phyloP scores from a whole-genome alignment of 202 grass and related monocot species.

The Musa balbisiana region DNA sequence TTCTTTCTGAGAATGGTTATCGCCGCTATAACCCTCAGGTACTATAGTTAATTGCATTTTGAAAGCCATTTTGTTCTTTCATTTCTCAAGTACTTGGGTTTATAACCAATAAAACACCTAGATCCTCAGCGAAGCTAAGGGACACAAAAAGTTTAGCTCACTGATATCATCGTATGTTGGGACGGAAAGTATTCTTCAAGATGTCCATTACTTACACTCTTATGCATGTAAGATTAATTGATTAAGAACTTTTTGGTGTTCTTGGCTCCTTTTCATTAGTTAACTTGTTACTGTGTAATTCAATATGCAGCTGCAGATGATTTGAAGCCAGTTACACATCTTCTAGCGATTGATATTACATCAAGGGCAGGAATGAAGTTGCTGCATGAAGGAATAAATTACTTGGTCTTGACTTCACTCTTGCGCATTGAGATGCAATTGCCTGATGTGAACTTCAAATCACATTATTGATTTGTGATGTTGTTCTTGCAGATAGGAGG shows the following conservation, averaged over 20 bases:
- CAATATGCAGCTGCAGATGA: constrained; percentile 68
- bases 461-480: constrained; percentile 23
- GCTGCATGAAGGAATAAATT: constrained; percentile 65
- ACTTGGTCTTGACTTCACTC: constrained; percentile 54
- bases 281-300: neutral
- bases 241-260: constrained; percentile 15
- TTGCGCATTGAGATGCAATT: constrained; percentile 23
- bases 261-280: constrained; percentile 11
- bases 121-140: constrained; percentile 69
- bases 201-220: constrained; percentile 73
- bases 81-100: constrained; percentile 17
- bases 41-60: constrained; percentile 23
- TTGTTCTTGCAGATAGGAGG: constrained; percentile 48
- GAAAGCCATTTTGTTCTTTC: neutral
- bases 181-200: constrained; percentile 49
- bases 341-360: constrained; percentile 74
- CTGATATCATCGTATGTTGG: constrained; percentile 67
- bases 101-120: constrained; percentile 29
- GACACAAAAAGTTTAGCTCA: constrained; percentile 63
- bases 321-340: constrained; percentile 77
- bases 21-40: constrained; percentile 83
- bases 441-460: constrained; percentile 26
- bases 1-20: constrained; percentile 80
- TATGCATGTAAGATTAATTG: constrained; percentile 56
- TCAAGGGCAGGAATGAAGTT: constrained; percentile 66